Base-by-base conservation (phyloP, 441 rosid genomes). In the Lepidium campestre region DNA sequence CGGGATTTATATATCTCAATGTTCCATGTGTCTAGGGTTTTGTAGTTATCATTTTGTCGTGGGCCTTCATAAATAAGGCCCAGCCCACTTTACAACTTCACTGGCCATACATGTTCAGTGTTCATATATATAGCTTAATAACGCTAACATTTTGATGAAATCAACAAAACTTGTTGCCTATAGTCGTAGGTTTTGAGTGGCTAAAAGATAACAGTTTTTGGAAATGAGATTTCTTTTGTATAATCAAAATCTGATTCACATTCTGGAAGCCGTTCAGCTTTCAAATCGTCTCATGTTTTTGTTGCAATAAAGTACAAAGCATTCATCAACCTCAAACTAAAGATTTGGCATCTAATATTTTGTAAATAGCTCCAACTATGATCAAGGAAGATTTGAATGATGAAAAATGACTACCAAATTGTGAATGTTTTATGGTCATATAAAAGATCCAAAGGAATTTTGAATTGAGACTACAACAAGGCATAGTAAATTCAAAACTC, bases 21-120 rank as follows among this genome's bases (percentile, higher is more conserved):
- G 6, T 35, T 1, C 15, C 34, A 1, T 29, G 2, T 7, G 0
- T 10, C 52, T 74, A 68, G 77, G 76, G 76, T 72, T 72, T 64
- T 61, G 47, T 5, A 2, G 8, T 3, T 11, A 1, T 47, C 9
- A 13, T 23, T 25, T 47, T 20, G 15, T 22, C 13, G 12, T 17
- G n/a, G 32, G 17, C 32, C 53, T 20, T 20, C 6, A 6, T 9
- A 0, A 22, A 19, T n/a, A 1, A 4, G 11, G 34, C 32, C 54
- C 56, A 50, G 20, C 56, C 56, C 56, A 25, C 6, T 25, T 47
- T n/a, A 13, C 4, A 13, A 7, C 42, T 7, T 29, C 9, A 29
- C 34, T 1, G 34, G 34, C n/a, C n/a, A n/a, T n/a, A n/a, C n/a
- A n/a, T n/a, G n/a, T n/a, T n/a, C n/a, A n/a, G n/a, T n/a, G n/a